Percentiles rank a stretch among this genome's conserved stretches.
These are phyloP conservation scores for Russula sp. DNA, from an alignment of 768 basidiomycete species.

Conservation along the genomic window DNA sequence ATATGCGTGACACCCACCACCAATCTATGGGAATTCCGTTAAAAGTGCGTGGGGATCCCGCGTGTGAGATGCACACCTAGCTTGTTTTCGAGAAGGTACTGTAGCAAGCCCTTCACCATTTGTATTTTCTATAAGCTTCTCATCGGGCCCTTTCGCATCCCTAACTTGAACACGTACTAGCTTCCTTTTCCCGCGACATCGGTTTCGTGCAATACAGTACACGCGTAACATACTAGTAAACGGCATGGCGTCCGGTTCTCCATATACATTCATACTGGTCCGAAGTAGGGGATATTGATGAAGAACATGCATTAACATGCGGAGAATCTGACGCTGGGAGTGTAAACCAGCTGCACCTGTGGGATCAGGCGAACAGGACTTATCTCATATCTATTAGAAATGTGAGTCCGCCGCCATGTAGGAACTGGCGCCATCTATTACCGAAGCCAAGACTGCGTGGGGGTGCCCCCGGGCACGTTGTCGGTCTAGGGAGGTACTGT, in stretches of 20 bases:
- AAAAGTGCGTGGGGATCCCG: neutral
- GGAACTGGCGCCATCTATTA: no score
- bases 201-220: neutral
- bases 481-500: no score
- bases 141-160: neutral
- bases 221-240: neutral
- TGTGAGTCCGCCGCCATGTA: neutral
- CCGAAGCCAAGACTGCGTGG: no score
- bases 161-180: neutral
- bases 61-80: neutral
- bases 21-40: neutral
- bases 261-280: neutral
- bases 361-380: neutral
- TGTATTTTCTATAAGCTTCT: neutral
- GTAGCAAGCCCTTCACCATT: neutral
- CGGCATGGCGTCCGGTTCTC: neutral
- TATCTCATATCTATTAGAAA: neutral
- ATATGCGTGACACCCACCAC: neutral
- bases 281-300: neutral
- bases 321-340: neutral
- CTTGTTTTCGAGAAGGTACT: neutral
- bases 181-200: neutral
- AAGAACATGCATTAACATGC: neutral
- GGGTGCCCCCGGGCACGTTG: no score
- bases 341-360: neutral